Evolutionary conservation across 148 eudicot genomes (phyloP).

Genomic region (Bassia scoparia): DNA sequence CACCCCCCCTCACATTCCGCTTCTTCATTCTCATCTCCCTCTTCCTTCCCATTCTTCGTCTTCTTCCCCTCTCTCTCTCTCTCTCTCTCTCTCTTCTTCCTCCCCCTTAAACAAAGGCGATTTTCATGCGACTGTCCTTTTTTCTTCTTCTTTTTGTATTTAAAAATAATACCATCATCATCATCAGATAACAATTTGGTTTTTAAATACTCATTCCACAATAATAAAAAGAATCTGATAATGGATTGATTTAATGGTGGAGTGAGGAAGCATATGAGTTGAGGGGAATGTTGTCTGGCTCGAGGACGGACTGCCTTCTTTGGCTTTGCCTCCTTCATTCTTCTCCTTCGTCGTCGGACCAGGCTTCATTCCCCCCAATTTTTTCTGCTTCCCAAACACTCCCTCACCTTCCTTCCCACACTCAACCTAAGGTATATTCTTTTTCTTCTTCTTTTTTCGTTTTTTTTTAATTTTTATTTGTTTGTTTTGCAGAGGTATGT

Average conservation of each 20-base stretch:
- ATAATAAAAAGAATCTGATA: too few species aligned
- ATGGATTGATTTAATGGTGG: not conserved
- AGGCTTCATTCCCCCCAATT: slow-evolving; percentile 66
- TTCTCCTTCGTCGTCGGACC: slow-evolving; percentile 41
- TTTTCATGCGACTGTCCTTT: slow-evolving; percentile 20
- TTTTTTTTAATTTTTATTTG: not conserved
- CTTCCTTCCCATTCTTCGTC: slow-evolving; percentile 25
- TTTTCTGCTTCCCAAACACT: slow-evolving; percentile 20
- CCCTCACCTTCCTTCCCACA: not conserved
- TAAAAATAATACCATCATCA: too few species aligned
- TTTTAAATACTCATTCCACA: too few species aligned
- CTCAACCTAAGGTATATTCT: not conserved
- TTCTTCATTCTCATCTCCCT: slow-evolving; percentile 20
- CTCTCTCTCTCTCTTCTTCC: slow-evolving; percentile 17
- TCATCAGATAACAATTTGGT: too few species aligned
- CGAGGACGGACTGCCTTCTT: slow-evolving; percentile 49
- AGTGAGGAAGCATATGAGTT: slow-evolving; percentile 31
- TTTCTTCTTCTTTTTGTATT: too few species aligned
- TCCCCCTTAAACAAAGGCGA: slow-evolving; percentile 38
- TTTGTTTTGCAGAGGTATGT: slow-evolving; percentile 4
- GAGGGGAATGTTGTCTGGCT: slow-evolving; percentile 92
- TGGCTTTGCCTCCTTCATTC: not conserved
- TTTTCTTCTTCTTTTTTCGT: not conserved
- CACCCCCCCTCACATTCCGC: slow-evolving; percentile 30
- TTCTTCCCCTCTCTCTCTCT: slow-evolving; percentile 18